phyloP scores from a whole-genome alignment of 1,284 basidiomycete genomes.

The Heliocybe sulcata region DNA sequence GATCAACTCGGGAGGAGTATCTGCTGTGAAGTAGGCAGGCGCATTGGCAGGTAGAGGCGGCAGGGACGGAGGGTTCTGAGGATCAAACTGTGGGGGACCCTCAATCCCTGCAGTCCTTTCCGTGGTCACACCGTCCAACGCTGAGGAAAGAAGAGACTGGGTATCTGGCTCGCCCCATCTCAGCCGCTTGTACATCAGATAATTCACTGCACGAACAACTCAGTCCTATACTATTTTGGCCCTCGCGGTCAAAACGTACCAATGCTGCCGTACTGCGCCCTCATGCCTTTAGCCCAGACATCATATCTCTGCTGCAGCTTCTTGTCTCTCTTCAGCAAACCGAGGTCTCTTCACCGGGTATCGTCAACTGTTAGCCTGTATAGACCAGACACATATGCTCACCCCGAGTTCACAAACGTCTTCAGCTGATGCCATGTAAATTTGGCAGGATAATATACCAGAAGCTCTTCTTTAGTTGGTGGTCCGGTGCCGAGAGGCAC shows the following conservation, averaged over 20 bases:
- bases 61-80: conserved; percentile 16
- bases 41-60: conserved; percentile 15
- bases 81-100: not conserved
- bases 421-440: conserved; percentile 73
- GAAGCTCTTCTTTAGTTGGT: conserved; percentile 60
- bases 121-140: conserved; percentile 22
- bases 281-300: conserved; percentile 49
- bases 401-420: conserved; percentile 74
- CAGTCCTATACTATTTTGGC: not conserved
- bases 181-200: conserved; percentile 55
- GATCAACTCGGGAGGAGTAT: conserved; percentile 49
- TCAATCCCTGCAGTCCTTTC: not conserved
- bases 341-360: conserved; percentile 62
- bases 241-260: conserved; percentile 32
- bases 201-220: conserved; percentile 40
- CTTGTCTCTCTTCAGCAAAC: conserved; percentile 67
- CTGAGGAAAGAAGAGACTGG: conserved; percentile 44
- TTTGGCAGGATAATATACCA: conserved; percentile 59
- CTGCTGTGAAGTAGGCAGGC: conserved; percentile 55
- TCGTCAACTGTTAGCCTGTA: conserved; percentile 1
- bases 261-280: conserved; percentile 53
- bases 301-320: conserved; percentile 60
- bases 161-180: conserved; percentile 68
- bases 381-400: conserved; percentile 1
- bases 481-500: conserved; percentile 45